Evolutionary conservation across 208 protist genomes (phyloP), one percentile per base, ranked within the genome.

Genomic region (Trypanosoma platydactyli): DNA sequence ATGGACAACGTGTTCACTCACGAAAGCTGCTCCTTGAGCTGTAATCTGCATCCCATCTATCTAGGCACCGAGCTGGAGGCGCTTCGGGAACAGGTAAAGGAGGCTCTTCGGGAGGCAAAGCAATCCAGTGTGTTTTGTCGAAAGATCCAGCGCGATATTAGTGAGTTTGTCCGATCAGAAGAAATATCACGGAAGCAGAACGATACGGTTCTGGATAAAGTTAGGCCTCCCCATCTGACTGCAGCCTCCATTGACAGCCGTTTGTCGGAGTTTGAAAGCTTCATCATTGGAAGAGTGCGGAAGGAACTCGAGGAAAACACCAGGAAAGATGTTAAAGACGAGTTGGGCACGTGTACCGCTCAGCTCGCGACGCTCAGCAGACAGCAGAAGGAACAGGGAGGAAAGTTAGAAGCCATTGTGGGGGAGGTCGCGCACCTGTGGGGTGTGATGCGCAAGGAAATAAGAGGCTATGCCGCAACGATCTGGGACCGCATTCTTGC

Each of bases 361-460:
- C 45, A 53, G 22, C 22, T 58, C 42, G 45, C 64, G 0, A 46
- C 51, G 13, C 52, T 79, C 40, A 59, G 77, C 40, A 64, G 72
- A 41, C 73, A 75, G 2, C 67, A 80, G 30, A 53, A 41, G 11
- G 49, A 73, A 9, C 57, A 83, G 13, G 83, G 78, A 33, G 65
- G 64, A 20, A 83, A 74, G 51, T 24, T 88, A 50, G 73, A 84
- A 35, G 75, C 78, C 9, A 42, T 84, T 49, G 75, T 77, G 46
- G 38, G 53, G 11, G 78, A 84, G 52, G 52, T 77, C n/a, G 78
- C 78, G 2, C 40, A 68, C 30, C 44, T 24, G 29, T 60, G 68
- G 24, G 46, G 56, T 48, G 25, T 44, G 16, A 65, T 62, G 7
- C 70, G 66, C 20, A 69, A 61, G 15, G 65, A 81, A 24, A 73